Percentiles rank a stretch among this genome's conserved stretches.
Conservation (phyloP, 2,329 filamentous ascomycete species). For the Talaromyces sp. region DNA sequence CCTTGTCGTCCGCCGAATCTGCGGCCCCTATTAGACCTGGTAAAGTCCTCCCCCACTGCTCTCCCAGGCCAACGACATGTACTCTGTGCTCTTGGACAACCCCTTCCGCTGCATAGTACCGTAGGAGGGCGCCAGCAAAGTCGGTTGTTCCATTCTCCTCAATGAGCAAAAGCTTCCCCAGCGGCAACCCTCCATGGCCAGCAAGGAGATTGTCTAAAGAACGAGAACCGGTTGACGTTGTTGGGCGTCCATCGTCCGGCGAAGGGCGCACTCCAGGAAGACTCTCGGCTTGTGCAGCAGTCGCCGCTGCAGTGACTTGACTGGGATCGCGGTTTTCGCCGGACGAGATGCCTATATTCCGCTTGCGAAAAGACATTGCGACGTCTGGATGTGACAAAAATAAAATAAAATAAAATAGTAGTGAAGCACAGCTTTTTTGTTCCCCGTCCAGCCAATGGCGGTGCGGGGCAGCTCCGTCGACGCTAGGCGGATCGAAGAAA, state of each 20-base stretch:
- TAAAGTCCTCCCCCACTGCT: constrained; percentile 76
- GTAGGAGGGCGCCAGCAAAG: constrained; percentile 75
- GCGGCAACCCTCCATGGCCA: constrained; percentile 75
- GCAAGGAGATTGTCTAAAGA: constrained; percentile 81
- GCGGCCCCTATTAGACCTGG: constrained; percentile 62
- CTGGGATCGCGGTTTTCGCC: constrained; percentile 28
- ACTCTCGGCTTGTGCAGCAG: constrained; percentile 19
- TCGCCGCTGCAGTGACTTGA: constrained; percentile 20
- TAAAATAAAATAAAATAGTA: background rate
- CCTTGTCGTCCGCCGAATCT: constrained; percentile 40
- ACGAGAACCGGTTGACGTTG: constrained; percentile 83
- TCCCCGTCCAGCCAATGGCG: constrained; percentile 3
- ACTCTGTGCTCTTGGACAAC: constrained; percentile 85
- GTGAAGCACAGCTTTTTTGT: background rate
- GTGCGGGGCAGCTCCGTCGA: constrained; percentile 16
- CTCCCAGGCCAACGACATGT: constrained; percentile 74
- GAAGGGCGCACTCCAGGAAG: constrained; percentile 68
- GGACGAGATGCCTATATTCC: constrained; percentile 54
- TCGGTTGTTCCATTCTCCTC: constrained; percentile 92
- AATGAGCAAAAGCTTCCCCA: constrained; percentile 74
- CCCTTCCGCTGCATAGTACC: constrained; percentile 90
- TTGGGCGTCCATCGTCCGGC: constrained; percentile 77
- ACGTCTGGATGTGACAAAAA: background rate
- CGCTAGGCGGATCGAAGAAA: constrained; percentile 21
- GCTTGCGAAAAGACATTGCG: constrained; percentile 63